Evolutionary conservation across 148 eudicot genomes (phyloP).

Genomic region (Talinum fruticosum): DNA sequence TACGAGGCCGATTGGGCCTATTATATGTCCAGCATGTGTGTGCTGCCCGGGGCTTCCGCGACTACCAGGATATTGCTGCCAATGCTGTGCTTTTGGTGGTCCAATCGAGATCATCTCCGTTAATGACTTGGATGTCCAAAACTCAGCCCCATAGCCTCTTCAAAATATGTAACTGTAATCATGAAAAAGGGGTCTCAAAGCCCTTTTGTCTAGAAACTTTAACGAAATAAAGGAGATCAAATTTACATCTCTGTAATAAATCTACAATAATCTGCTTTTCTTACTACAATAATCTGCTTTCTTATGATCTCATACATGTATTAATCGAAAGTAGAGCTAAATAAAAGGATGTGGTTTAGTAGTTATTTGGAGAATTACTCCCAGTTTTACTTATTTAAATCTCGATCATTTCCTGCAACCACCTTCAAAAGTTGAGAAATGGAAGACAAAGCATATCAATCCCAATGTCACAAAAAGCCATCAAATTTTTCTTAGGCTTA

Average conservation of each 20-base stretch:
- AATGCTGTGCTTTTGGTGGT: slow-evolving; percentile 11
- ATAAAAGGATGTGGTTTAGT: not conserved
- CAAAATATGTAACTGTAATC: not conserved
- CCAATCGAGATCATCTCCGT: not conserved
- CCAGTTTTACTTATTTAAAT: too few relatives aligned
- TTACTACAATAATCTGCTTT: not conserved
- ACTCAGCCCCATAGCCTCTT: not conserved
- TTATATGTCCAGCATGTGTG: slow-evolving; percentile 11
- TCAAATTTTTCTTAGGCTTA: too few relatives aligned
- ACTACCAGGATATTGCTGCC: slow-evolving; percentile 6
- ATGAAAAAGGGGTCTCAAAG: not conserved
- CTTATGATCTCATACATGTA: not conserved
- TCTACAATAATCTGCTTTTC: not conserved
- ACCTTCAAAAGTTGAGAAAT: too few relatives aligned
- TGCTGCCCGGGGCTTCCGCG: slow-evolving; percentile 9
- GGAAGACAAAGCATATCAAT: too few relatives aligned
- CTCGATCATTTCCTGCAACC: too few relatives aligned
- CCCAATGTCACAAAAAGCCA: too few relatives aligned
- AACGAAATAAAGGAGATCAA: too few relatives aligned
- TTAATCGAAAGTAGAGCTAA: not conserved
- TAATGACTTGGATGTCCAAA: not conserved
- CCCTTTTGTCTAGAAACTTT: not conserved
- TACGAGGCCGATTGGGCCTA: too few relatives aligned
- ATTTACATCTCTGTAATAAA: not conserved
- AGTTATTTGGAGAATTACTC: not conserved